Evolutionary conservation across 2,329 filamentous ascomycete species (phyloP).

Genomic region (Microdochium nivale): DNA sequence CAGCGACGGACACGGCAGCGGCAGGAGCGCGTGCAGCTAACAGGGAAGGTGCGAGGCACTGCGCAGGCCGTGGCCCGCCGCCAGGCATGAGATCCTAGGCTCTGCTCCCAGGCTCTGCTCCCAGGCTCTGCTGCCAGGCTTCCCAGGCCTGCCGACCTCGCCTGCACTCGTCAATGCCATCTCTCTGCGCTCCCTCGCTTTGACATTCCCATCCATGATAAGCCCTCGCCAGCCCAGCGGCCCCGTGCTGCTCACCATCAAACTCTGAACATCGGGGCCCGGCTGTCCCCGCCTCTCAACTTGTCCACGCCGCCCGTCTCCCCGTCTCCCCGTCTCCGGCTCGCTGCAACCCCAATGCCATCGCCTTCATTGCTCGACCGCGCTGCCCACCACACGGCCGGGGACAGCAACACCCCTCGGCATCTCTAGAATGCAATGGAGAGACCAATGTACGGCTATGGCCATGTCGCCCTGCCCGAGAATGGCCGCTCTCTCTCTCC

Average conservation of each 20-base stretch:
- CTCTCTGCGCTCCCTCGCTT: too few species aligned
- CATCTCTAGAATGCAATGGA: neutral
- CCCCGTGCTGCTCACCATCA: neutral
- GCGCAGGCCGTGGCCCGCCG: neutral
- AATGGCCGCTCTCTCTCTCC: neutral
- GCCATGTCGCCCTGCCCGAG: neutral
- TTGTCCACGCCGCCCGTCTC: too few species aligned
- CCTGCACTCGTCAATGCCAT: too few species aligned
- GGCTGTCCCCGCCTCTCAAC: neutral
- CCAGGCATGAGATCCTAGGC: neutral
- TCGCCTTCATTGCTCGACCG: too few species aligned
- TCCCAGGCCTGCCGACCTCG: neutral
- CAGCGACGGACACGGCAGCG: too few species aligned
- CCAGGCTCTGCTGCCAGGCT: neutral
- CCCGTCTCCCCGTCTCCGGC: too few species aligned
- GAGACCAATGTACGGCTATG: neutral
- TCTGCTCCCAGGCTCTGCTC: neutral
- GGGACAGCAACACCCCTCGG: too few species aligned
- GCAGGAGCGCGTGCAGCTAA: neutral
- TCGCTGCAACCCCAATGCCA: too few species aligned
- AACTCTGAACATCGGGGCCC: neutral
- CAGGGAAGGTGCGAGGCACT: neutral
- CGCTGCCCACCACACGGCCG: neutral
- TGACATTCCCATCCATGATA: too few species aligned
- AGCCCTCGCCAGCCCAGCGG: too few species aligned